These are phyloP conservation scores for Atalantia buxifolia DNA, from an alignment of 345 rosid genomes.

Conservation along the genomic window DNA sequence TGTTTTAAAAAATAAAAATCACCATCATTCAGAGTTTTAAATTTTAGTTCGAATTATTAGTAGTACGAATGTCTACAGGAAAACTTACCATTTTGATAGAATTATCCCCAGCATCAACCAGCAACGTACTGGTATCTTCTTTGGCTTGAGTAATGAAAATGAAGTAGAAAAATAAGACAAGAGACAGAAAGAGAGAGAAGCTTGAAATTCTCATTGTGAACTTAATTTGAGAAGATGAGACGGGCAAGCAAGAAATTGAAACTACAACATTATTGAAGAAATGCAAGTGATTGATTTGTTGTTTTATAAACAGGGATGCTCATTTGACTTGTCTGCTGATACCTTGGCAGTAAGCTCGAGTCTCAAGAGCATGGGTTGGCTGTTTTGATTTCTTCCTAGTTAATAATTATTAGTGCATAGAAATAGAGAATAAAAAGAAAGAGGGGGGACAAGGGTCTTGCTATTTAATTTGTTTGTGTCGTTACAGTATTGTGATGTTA, in stretches of 20 bases:
- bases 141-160: conserved; percentile 2
- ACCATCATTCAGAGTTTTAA: too few relatives aligned
- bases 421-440: background rate
- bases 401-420: background rate
- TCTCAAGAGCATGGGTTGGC: conserved; percentile 24
- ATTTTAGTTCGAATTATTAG: too few relatives aligned
- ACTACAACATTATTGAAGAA: background rate
- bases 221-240: background rate
- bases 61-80: background rate
- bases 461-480: too few relatives aligned
- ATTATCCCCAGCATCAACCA: conserved; percentile 4
- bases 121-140: background rate
- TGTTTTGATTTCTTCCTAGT: conserved; percentile 10
- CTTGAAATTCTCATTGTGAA: conserved; percentile 3
- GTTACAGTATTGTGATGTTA: too few relatives aligned
- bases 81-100: conserved; percentile 8
- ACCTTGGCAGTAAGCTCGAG: conserved; percentile 23
- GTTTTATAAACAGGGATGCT: background rate
- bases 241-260: background rate
- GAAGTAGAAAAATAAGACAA: conserved; percentile 5
- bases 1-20: too few relatives aligned
- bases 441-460: too few relatives aligned
- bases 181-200: background rate
- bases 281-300: background rate
- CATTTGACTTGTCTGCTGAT: conserved; percentile 25